phyloP scores from a whole-genome alignment of 106 monocot species.

The Dioscorea alata region DNA sequence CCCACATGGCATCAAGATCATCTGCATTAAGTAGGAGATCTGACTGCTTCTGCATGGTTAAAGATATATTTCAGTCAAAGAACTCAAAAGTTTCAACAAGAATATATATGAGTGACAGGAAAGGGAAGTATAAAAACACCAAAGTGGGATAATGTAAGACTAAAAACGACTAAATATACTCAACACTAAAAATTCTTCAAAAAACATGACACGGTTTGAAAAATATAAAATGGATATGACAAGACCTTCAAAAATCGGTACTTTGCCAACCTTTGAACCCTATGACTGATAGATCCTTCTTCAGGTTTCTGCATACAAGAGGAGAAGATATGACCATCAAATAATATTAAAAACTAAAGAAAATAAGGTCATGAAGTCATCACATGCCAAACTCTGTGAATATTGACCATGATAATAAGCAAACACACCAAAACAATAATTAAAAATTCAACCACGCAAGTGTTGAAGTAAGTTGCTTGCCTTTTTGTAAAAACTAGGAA shows the following conservation, averaged over 20 bases:
- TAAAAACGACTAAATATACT: neutral
- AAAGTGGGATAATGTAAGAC: neutral
- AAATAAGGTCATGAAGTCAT: neutral
- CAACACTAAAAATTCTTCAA: neutral
- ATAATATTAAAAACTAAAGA: neutral
- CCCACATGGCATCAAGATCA: constrained; percentile 99
- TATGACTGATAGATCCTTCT: constrained; percentile 96
- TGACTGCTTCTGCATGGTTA: constrained; percentile 89
- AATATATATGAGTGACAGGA: too few relatives aligned
- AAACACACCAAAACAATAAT: neutral
- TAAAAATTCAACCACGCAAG: neutral
- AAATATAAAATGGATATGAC: too few relatives aligned
- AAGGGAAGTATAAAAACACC: too few relatives aligned
- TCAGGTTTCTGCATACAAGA: constrained; percentile 83
- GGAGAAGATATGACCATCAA: constrained; percentile 1
- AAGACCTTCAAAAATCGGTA: constrained; percentile 93
- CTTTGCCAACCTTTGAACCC: constrained; percentile 95
- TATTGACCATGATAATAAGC: neutral
- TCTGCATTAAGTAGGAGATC: constrained; percentile 96
- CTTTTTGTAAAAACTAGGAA: constrained; percentile 98
- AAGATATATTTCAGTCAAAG: neutral
- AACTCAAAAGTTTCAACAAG: neutral
- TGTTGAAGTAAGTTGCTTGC: constrained; percentile 32
- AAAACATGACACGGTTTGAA: too few relatives aligned
- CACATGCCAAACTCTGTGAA: neutral